A percentile compares a stretch with the other conserved stretches of the same genome.
Conservation (phyloP, 495 filamentous ascomycete species). For the Trichoderma orchidacearum region DNA sequence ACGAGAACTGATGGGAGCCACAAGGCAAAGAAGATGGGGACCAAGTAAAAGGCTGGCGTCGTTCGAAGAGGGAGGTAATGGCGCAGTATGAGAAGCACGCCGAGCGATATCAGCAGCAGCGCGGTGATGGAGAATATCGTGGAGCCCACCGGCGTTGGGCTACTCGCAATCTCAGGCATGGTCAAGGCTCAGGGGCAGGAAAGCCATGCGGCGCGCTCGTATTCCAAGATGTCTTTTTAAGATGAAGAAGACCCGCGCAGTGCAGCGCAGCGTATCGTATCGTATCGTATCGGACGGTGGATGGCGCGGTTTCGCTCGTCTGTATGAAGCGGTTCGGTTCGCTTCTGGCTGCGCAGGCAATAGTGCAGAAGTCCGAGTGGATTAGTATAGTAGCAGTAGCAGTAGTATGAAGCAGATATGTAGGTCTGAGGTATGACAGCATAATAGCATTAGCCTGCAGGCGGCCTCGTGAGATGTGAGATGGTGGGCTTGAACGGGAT, state of each 20-base stretch:
- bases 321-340: too few relatives aligned
- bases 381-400: too few relatives aligned
- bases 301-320: too few relatives aligned
- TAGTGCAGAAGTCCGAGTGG: too few relatives aligned
- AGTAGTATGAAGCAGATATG: too few relatives aligned
- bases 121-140: slow-evolving; percentile 55
- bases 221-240: neutral
- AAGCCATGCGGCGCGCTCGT: neutral
- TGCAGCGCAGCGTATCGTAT: neutral
- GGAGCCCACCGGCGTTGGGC: slow-evolving; percentile 23
- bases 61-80: slow-evolving; percentile 81
- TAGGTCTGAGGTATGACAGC: too few relatives aligned
- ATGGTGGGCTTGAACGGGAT: too few relatives aligned
- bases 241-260: neutral
- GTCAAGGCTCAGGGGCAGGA: slow-evolving; percentile 6
- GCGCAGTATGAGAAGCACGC: slow-evolving; percentile 72
- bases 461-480: neutral
- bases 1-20: slow-evolving; percentile 87
- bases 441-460: neutral
- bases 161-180: slow-evolving; percentile 18
- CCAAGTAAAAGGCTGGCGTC: slow-evolving; percentile 79
- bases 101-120: slow-evolving; percentile 55
- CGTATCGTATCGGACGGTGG: too few relatives aligned
- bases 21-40: slow-evolving; percentile 86
- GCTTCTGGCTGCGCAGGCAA: too few relatives aligned